Evolutionary conservation across 2,329 filamentous ascomycete genomes (phyloP), one percentile per base, ranked within the genome.

Genomic region (Fusarium decemcellulare): DNA sequence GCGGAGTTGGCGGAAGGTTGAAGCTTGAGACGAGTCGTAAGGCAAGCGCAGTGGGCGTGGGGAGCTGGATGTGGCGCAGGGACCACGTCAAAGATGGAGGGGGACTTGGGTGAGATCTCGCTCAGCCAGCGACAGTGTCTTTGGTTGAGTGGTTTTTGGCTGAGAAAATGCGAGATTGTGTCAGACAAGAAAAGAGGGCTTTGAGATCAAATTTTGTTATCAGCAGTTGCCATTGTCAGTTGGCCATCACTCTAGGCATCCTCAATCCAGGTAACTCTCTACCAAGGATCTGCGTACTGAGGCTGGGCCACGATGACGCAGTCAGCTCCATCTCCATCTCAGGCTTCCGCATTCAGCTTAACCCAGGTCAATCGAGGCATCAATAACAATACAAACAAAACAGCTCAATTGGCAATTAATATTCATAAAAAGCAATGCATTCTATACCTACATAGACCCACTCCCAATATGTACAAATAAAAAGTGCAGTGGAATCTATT

Each of bases 401-500:
- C 16, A 51, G 9, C 12, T 23, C 27, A 42, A 42, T 16, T 43
- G n/a, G 11, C n/a, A 34, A 23, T 16, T 23, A 34, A 34, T 34
- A 34, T 34, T 34, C 32, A 34, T 34, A 34, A 9, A 34, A 40
- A 16, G 37, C 40, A 23, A 43, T 9, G 16, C 32, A 34, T 12
- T 23, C 40, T 43, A 23, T 43, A 18, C 8, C 16, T 40, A n/a
- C 37, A 9, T 32, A n/a, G 15, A 36, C 18, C 14, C 11, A 30
- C 29, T 7, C 7, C 29, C 29, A 16, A 34, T 67, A 71, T 65
- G 48, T 71, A 73, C 68, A 73, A 72, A 70, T 67, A 70, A 71
- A 68, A 68, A 74, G 67, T 30, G 70, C 74, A 75, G 68, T 76
- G 67, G 72, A 76, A 74, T 75, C 73, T 75, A 74, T 75, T 75